Percentiles rank a stretch among this genome's conserved stretches.
Evolutionary conservation across 805 yeast genomes (phyloP).

Genomic region (Ogataea degrootiae): DNA sequence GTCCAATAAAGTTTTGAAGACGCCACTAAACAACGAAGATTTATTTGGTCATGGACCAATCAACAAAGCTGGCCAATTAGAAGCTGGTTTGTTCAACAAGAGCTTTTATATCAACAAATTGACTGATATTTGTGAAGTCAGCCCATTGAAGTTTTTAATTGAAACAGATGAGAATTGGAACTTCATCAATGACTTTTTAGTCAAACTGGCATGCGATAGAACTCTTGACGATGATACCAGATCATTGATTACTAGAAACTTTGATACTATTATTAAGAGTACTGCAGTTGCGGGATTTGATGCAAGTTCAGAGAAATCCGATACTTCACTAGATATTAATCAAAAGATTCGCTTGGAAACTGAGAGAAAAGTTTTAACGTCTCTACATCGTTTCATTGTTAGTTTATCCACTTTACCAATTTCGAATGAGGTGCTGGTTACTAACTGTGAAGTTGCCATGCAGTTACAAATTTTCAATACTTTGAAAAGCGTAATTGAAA

Average conservation of each 20-base stretch:
- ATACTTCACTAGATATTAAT: background rate
- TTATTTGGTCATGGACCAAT: slow-evolving; percentile 18
- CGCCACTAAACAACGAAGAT: slow-evolving; percentile 3
- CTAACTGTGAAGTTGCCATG: slow-evolving; percentile 64
- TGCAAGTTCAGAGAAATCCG: background rate
- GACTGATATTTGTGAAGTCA: slow-evolving; percentile 46
- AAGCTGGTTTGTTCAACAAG: slow-evolving; percentile 50
- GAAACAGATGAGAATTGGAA: slow-evolving; percentile 43
- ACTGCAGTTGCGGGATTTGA: slow-evolving; percentile 39
- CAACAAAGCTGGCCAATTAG: slow-evolving; percentile 11
- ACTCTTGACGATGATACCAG: slow-evolving; percentile 40
- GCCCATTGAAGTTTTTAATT: slow-evolving; percentile 47
- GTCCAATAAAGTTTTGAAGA: slow-evolving; percentile 27
- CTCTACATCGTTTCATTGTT: slow-evolving; percentile 42
- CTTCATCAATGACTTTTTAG: slow-evolving; percentile 40
- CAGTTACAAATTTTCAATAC: slow-evolving; percentile 58
- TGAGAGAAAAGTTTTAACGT: slow-evolving; percentile 44
- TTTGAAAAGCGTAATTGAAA: slow-evolving; percentile 68
- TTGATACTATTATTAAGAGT: slow-evolving; percentile 44
- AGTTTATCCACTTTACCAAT: slow-evolving; percentile 34
- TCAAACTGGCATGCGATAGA: slow-evolving; percentile 41
- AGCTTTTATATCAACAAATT: slow-evolving; percentile 51
- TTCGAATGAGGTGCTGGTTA: slow-evolving; percentile 39
- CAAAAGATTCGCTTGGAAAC: slow-evolving; percentile 23
- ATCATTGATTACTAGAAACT: slow-evolving; percentile 42